Conservation (phyloP, 768 basidiomycete genomes). For the Serendipita sp. region DNA sequence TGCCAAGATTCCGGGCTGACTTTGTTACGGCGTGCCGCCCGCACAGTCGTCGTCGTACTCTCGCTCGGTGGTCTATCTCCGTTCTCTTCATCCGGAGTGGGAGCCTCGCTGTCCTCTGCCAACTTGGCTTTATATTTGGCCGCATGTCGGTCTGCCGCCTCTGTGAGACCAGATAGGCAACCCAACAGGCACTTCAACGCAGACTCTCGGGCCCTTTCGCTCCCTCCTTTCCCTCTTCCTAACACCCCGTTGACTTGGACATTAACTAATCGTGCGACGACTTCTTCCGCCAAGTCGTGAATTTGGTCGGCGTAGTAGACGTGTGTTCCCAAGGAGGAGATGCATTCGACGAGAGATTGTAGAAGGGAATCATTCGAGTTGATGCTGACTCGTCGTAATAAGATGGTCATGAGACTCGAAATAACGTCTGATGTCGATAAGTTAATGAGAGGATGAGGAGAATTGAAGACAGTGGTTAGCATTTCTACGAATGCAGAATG, state of each 20-base stretch:
- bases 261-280: conserved; percentile 55
- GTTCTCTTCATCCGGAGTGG: neutral
- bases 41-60: neutral
- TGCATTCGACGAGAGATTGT: conserved; percentile 52
- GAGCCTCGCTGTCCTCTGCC: neutral
- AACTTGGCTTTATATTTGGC: neutral
- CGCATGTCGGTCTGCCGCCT: conserved; percentile 36
- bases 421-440: conserved; percentile 81
- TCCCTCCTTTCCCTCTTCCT: conserved; percentile 22
- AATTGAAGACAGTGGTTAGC: conserved; percentile 71
- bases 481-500: conserved; percentile 55
- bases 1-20: conserved; percentile 81
- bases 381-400: conserved; percentile 52
- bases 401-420: conserved; percentile 55
- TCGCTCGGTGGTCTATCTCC: conserved; percentile 1
- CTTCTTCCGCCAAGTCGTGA: conserved; percentile 75
- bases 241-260: conserved; percentile 50
- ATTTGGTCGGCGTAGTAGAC: conserved; percentile 95
- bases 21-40: conserved; percentile 16
- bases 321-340: conserved; percentile 73
- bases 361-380: conserved; percentile 51
- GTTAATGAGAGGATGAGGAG: conserved; percentile 69
- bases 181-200: conserved; percentile 57
- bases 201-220: conserved; percentile 35
- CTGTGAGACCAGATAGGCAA: conserved; percentile 53